Evolutionary conservation across 192 early-diverging fungal species (phyloP).

Genomic region (Ambispora gerdemannii): DNA sequence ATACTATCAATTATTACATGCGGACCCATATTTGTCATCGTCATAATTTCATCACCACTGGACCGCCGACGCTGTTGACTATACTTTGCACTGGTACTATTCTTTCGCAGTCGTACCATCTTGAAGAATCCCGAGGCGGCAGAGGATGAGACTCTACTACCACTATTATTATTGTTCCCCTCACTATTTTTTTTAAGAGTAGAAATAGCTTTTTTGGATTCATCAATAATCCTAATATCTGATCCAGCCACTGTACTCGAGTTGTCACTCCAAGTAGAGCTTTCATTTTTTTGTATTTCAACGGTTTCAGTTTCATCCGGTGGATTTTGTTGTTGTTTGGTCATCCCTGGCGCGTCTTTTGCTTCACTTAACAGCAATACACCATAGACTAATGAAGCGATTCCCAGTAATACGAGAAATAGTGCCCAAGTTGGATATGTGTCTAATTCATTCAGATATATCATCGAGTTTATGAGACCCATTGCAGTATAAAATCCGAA

Average conservation of each 20-base stretch:
- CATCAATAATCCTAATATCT: neutral
- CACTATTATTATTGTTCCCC: slow-evolving; percentile 3
- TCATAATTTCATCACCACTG: neutral
- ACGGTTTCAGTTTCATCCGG: slow-evolving; percentile 3
- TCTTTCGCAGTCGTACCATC: neutral
- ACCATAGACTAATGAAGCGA: slow-evolving; percentile 52
- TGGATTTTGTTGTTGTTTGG: neutral
- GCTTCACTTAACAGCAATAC: slow-evolving; percentile 48
- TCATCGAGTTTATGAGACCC: slow-evolving; percentile 57
- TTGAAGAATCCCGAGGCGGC: neutral
- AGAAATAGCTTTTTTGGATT: neutral
- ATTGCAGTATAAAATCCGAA: slow-evolving; percentile 57
- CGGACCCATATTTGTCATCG: neutral
- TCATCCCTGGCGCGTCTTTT: slow-evolving; percentile 31
- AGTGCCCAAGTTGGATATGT: slow-evolving; percentile 50
- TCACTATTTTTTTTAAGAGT: neutral
- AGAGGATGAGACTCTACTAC: neutral
- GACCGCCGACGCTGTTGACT: neutral
- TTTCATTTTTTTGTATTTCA: neutral
- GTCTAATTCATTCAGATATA: slow-evolving; percentile 54
- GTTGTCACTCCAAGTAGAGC: slow-evolving; percentile 4
- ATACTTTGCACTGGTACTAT: neutral
- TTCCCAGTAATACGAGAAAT: slow-evolving; percentile 48
- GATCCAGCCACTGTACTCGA: neutral
- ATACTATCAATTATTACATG: slow-evolving; percentile 10